These are phyloP conservation scores for Myriosclerotinia scirpicola DNA, from an alignment of 2,329 filamentous ascomycete species.

Conservation along the genomic window DNA sequence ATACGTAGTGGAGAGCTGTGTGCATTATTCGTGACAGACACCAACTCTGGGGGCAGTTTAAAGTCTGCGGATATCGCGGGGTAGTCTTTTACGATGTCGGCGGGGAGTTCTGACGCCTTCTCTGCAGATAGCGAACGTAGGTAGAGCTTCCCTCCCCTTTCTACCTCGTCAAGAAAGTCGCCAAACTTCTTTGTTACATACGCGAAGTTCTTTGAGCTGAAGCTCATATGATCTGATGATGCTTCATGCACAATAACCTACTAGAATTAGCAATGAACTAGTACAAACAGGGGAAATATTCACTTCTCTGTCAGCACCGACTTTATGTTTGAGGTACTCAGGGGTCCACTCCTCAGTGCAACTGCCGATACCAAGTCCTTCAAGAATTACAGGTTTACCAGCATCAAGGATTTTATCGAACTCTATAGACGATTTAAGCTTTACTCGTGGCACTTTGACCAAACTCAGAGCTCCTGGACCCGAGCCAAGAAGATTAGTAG, in stretches of 20 bases:
- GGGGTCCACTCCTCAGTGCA: constrained; percentile 69
- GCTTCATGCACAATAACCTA: constrained; percentile 75
- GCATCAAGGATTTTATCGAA: constrained; percentile 60
- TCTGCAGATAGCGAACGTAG: constrained; percentile 73
- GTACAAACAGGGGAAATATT: constrained; percentile 21
- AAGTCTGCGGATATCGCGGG: constrained; percentile 70
- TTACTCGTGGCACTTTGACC: constrained; percentile 52
- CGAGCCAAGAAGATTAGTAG: neutral
- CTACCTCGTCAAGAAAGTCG: constrained; percentile 62
- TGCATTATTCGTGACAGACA: constrained; percentile 56
- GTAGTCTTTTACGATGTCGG: constrained; percentile 71
- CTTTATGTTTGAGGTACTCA: constrained; percentile 62
- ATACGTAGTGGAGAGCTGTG: constrained; percentile 81
- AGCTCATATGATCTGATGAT: constrained; percentile 67
- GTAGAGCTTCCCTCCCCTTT: constrained; percentile 65
- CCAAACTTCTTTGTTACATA: constrained; percentile 70
- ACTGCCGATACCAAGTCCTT: constrained; percentile 62
- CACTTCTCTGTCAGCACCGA: constrained; percentile 63
- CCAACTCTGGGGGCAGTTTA: constrained; percentile 60
- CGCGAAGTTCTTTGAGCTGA: constrained; percentile 77
- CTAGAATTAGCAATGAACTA: constrained; percentile 26
- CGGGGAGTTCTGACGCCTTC: constrained; percentile 66
- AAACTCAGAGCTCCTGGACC: neutral
- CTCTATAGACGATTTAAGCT: constrained; percentile 51
- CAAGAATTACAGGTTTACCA: constrained; percentile 64